Percentiles rank a stretch among this genome's conserved stretches.
Conservation (phyloP, 495 filamentous ascomycete genomes). For the Penicillium herquei region DNA sequence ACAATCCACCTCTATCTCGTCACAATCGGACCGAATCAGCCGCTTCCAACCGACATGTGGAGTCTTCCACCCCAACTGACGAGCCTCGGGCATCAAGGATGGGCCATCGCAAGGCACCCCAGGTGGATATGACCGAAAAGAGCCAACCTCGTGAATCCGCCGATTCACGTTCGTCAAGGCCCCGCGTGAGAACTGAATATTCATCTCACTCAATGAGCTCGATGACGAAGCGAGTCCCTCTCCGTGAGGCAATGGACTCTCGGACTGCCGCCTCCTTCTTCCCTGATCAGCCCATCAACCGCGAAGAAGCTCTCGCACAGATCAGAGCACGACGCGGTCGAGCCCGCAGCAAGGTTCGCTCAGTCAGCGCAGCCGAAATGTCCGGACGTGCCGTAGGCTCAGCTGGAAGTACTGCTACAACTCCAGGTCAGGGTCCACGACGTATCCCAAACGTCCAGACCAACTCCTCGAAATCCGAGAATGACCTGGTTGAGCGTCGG, state of each 20-base stretch:
- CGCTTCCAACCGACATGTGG: constrained; percentile 11
- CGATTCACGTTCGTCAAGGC: constrained; percentile 17
- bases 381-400: constrained; percentile 26
- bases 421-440: constrained; percentile 27
- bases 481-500: constrained; percentile 31
- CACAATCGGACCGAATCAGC: constrained; percentile 6
- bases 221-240: constrained; percentile 34
- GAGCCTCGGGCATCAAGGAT: constrained; percentile 10
- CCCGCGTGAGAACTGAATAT: constrained; percentile 9
- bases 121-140: not conserved
- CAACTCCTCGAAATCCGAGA: constrained; percentile 25
- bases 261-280: constrained; percentile 26
- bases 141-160: not conserved
- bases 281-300: constrained; percentile 44
- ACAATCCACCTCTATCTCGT: constrained; percentile 1
- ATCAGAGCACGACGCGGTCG: constrained; percentile 48
- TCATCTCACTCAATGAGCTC: constrained; percentile 24
- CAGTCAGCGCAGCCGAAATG: constrained; percentile 40
- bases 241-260: constrained; percentile 24
- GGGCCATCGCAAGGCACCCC: constrained; percentile 1
- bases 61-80: constrained; percentile 20
- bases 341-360: constrained; percentile 46
- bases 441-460: constrained; percentile 39
- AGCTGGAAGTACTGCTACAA: constrained; percentile 23
- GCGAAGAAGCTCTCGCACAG: constrained; percentile 52